These are phyloP conservation scores for Conringia planisiliqua DNA, from an alignment of 345 rosid genomes.

Conservation along the genomic window DNA sequence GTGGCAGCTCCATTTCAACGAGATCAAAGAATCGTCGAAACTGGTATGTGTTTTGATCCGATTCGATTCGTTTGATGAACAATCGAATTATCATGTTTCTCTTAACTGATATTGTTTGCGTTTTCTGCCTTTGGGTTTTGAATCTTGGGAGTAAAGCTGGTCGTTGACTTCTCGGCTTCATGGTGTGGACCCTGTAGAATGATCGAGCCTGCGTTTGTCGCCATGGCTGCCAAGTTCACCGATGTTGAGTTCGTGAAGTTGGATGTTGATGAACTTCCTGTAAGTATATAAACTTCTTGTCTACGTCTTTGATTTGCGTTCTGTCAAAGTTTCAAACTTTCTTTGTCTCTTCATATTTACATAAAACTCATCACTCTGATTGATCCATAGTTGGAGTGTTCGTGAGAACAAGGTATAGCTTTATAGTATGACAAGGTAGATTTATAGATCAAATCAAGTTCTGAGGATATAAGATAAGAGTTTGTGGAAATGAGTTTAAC, in stretches of 20 bases:
- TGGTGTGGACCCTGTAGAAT: conserved; percentile 91
- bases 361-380: too few species aligned
- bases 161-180: conserved; percentile 71
- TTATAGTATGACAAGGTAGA: not conserved
- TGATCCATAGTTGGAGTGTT: too few species aligned
- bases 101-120: not conserved
- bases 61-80: not conserved
- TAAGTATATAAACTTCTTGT: conserved; percentile 26
- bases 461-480: too few species aligned
- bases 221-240: conserved; percentile 44
- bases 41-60: conserved; percentile 40
- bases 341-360: too few species aligned
- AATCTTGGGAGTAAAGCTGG: conserved; percentile 41
- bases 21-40: conserved; percentile 49
- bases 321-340: not conserved
- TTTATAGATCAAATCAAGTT: not conserved
- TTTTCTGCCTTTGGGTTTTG: not conserved
- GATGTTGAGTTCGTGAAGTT: conserved; percentile 71
- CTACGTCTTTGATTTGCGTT: not conserved
- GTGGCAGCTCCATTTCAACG: conserved; percentile 81
- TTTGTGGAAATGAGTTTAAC: not conserved
- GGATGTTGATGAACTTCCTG: conserved; percentile 83
- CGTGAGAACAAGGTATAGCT: not conserved
- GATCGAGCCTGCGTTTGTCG: conserved; percentile 56
- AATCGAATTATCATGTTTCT: not conserved